Base-by-base conservation (phyloP, 2,329 filamentous ascomycete species). In the Amauroascus verrucosus region DNA sequence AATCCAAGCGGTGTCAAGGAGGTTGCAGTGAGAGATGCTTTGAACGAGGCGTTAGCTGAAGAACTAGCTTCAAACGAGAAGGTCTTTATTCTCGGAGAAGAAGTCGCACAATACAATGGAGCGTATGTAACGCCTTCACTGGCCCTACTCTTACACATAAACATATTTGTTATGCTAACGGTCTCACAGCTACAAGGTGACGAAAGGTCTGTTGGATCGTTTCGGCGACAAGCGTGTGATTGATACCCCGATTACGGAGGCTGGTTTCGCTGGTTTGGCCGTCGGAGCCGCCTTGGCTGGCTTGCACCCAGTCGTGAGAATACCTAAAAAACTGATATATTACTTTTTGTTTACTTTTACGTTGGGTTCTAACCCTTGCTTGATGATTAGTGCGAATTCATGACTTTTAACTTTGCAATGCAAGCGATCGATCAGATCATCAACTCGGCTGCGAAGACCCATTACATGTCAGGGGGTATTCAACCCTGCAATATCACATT, bases 401-500 rank as follows among this genome's bases (percentile, higher is more conserved):
- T 98, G 93, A 98, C 93, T 67, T 97, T 95, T 83, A 98, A 98
- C 82, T 97, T 97, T 71, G 91, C 93, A 73, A 98, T 98, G 93
- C 93, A 98, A 78, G 88, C 93, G 70, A 98, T 98, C 73, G 93
- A 98, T 72, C 93, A 98, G 73, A 88, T 98, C 70, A 90, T 98
- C 82, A 98, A 98, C 83, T 97, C 91, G 48, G 93, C 79, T 64
- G 93, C 89, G 68, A 98, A 98, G 81, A 98, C 93, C 54, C 91
- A 98, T 69, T 98, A 98, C 80, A 98, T 98, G 93, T 97, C 93
- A 60, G 93, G 93, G 66, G 93, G 93, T 72, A 97, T 96, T 72
- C 93, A 98, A 76, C 93, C 93, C 65, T 98, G 93, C 78, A 97
- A 97, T 79, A 91, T 98, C 75, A 97, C 93, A 64, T 98, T 98